Conservation (phyloP, 441 rosid genomes). For the Gossypium armourianum region DNA sequence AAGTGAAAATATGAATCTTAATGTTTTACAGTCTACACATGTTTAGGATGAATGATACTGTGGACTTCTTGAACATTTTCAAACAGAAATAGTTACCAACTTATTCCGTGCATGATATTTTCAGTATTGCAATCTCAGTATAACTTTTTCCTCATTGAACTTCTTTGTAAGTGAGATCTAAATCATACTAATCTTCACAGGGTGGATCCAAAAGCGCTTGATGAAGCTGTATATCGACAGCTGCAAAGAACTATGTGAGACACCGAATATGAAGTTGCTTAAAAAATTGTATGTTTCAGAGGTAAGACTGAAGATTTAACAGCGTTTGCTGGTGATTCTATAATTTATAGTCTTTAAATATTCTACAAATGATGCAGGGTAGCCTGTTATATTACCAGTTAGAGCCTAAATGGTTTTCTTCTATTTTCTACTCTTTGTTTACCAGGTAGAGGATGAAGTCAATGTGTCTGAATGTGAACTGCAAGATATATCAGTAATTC, state of each 20-base stretch:
- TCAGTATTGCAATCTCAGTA: neutral
- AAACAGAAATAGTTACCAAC: neutral
- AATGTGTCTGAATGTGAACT: slow-evolving; percentile 66
- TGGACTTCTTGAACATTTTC: neutral
- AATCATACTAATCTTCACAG: slow-evolving; percentile 30
- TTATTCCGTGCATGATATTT: neutral
- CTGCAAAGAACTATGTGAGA: slow-evolving; percentile 57
- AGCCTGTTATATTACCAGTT: slow-evolving; percentile 2
- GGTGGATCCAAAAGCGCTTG: slow-evolving; percentile 88
- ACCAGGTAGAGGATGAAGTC: slow-evolving; percentile 87
- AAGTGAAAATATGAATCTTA: neutral
- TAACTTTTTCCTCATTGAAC: neutral
- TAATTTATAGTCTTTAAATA: slow-evolving; percentile 2
- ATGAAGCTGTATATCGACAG: slow-evolving; percentile 72
- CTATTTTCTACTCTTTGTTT: slow-evolving; percentile 7
- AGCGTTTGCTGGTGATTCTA: slow-evolving; percentile 6
- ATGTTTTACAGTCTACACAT: neutral
- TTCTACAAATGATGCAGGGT: slow-evolving; percentile 13
- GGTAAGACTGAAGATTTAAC: slow-evolving; percentile 33
- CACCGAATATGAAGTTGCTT: slow-evolving; percentile 69
- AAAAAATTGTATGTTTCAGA: slow-evolving; percentile 69
- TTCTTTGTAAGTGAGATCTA: neutral
- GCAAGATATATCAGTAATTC: slow-evolving; percentile 82
- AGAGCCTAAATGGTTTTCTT: slow-evolving; percentile 10
- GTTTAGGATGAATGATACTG: neutral